Evolutionary conservation across 2,329 filamentous ascomycete species (phyloP).

Genomic region (Hypomyces perniciosus): DNA sequence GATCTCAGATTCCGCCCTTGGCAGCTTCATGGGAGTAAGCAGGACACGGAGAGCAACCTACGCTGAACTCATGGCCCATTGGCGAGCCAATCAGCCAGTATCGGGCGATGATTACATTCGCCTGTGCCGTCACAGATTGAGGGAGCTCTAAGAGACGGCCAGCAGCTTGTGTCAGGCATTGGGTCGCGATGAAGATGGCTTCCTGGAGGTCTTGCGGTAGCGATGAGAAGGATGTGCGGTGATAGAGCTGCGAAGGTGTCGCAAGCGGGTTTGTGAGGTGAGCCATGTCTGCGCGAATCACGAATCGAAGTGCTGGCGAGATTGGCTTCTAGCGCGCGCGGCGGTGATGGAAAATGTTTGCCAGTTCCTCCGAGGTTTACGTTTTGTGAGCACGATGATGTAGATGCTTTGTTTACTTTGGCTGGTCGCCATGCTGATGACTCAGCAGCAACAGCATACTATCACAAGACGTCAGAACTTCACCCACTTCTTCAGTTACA

Average conservation of each 20-base stretch:
- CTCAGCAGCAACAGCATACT: no score
- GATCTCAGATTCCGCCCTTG: conserved; percentile 2
- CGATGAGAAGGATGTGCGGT: conserved; percentile 47
- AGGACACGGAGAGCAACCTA: conserved; percentile 22
- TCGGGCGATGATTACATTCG: conserved; percentile 73
- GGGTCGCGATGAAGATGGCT: conserved; percentile 63
- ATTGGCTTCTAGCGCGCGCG: background rate
- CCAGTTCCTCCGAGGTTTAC: no score
- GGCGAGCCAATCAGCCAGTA: conserved; percentile 64
- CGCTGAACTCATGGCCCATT: conserved; percentile 54
- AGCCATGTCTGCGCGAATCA: conserved; percentile 36
- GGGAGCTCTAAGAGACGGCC: conserved; percentile 77
- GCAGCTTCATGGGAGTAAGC: background rate
- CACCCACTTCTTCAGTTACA: no score
- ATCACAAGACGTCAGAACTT: no score
- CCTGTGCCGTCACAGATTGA: conserved; percentile 79
- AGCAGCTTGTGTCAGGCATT: conserved; percentile 69
- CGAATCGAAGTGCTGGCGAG: background rate
- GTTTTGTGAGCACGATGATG: no score
- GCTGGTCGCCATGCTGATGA: no score
- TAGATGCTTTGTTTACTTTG: no score
- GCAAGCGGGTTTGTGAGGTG: conserved; percentile 67
- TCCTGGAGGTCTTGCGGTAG: conserved; percentile 66
- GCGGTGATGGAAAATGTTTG: no score
- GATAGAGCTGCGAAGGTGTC: conserved; percentile 62